A percentile compares a stretch with the other conserved stretches of the same genome.
These are phyloP conservation scores for Selaginella tamariscina DNA, from an alignment of 75 land plant species.

Conservation along the genomic window DNA sequence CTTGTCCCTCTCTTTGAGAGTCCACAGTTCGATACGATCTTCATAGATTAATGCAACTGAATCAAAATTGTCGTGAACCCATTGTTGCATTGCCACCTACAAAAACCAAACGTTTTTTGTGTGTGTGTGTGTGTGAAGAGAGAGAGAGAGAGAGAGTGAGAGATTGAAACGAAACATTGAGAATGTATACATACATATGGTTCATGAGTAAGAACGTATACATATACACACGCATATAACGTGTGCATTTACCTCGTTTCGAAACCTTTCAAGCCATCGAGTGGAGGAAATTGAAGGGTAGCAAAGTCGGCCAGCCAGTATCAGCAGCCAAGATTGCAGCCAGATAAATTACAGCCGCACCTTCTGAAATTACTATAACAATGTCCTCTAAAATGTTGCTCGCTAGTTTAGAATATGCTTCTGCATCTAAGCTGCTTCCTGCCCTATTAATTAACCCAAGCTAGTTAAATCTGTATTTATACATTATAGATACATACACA, in stretches of 20 bases:
- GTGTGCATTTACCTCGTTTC: conserved; percentile 62
- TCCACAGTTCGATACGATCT: conserved; percentile 66
- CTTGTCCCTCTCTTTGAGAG: conserved; percentile 23
- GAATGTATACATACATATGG: too few relatives aligned
- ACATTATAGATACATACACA: too few relatives aligned
- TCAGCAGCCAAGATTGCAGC: conserved; percentile 50
- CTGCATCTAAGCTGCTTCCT: conserved; percentile 33
- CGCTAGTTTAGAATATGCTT: conserved; percentile 30
- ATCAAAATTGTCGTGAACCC: conserved; percentile 64
- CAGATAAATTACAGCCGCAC: conserved; percentile 52
- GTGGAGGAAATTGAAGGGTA: conserved; percentile 50
- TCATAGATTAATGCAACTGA: conserved; percentile 81
- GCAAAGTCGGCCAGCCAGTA: conserved; percentile 25
- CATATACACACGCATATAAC: neutral
- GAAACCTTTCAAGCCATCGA: conserved; percentile 62
- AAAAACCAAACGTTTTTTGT: too few relatives aligned
- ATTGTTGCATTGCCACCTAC: conserved; percentile 65
- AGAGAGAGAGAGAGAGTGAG: conserved; percentile 1
- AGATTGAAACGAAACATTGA: too few relatives aligned
- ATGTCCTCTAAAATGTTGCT: conserved; percentile 68
- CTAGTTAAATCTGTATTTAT: too few relatives aligned
- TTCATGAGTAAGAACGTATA: neutral
- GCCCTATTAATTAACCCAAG: too few relatives aligned
- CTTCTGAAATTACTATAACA: conserved; percentile 74
- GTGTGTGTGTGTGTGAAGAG: neutral